These are phyloP conservation scores for Pichia cephalocereana DNA, from an alignment of 805 yeast genomes.

Conservation along the genomic window DNA sequence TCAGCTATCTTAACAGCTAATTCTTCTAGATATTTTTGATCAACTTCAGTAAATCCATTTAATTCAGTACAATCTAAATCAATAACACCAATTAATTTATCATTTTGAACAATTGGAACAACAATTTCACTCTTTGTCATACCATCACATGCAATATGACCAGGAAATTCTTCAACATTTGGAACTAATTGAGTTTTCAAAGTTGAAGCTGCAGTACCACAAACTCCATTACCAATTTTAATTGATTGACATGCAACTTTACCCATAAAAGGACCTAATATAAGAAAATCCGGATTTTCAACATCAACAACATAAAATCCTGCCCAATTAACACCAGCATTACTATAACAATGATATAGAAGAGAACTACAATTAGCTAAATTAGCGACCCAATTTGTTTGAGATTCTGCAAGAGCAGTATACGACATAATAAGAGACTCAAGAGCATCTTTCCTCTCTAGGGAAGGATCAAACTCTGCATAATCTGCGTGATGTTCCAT, in stretches of 20 bases:
- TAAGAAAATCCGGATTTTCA: constrained; percentile 35
- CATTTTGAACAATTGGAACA: constrained; percentile 54
- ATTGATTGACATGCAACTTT: constrained; percentile 92
- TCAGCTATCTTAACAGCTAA: constrained; percentile 45
- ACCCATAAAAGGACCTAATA: constrained; percentile 92
- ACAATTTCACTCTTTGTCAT: constrained; percentile 91
- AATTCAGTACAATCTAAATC: constrained; percentile 72
- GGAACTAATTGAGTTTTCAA: constrained; percentile 62
- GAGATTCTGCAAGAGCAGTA: constrained; percentile 52
- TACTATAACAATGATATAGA: constrained; percentile 77
- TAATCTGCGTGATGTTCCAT: constrained; percentile 61
- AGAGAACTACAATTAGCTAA: constrained; percentile 79
- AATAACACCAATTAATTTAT: constrained; percentile 58
- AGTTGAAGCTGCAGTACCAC: constrained; percentile 71
- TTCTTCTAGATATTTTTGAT: constrained; percentile 47
- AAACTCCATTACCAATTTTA: constrained; percentile 74
- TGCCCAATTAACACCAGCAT: constrained; percentile 74
- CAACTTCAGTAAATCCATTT: constrained; percentile 61
- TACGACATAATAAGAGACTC: constrained; percentile 52
- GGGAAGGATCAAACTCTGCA: constrained; percentile 35
- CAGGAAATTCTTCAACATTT: constrained; percentile 73
- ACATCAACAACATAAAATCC: constrained; percentile 67
- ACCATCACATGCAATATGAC: constrained; percentile 97
- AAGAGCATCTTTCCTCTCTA: constrained; percentile 42
- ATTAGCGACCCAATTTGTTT: constrained; percentile 82